phyloP scores from a whole-genome alignment of 2,329 filamentous ascomycete genomes.

The Monilinia laxa region DNA sequence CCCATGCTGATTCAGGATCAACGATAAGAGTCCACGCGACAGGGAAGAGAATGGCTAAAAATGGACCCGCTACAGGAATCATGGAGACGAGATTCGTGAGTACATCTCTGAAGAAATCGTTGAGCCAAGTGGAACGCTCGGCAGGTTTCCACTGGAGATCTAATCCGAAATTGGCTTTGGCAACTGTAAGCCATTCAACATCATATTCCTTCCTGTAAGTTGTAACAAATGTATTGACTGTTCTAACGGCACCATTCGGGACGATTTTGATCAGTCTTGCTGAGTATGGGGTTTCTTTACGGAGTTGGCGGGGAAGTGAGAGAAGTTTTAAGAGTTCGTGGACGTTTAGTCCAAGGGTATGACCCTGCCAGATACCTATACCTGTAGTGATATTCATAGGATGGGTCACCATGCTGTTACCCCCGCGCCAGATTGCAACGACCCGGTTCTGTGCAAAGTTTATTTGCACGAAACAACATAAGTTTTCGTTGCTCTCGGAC shows the following conservation, averaged over 20 bases:
- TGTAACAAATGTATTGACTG: background rate
- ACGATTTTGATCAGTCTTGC: slow-evolving; percentile 6
- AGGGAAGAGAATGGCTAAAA: slow-evolving; percentile 1
- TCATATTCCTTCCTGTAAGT: background rate
- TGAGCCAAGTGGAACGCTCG: background rate
- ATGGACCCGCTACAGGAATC: slow-evolving; percentile 4
- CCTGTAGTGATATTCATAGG: background rate
- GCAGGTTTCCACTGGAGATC: slow-evolving; percentile 5
- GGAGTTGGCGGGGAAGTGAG: slow-evolving; percentile 2
- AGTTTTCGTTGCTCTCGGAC: background rate
- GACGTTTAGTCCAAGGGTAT: slow-evolving; percentile 1
- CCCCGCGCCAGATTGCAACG: background rate
- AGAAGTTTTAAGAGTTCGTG: background rate
- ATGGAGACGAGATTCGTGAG: background rate
- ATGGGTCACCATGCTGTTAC: background rate
- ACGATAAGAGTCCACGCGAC: background rate
- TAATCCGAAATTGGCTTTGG: background rate
- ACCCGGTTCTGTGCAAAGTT: slow-evolving; percentile 8
- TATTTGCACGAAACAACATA: slow-evolving; percentile 1
- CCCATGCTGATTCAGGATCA: background rate
- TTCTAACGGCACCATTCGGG: background rate
- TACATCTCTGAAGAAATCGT: slow-evolving; percentile 5
- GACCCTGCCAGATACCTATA: background rate
- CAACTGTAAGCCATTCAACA: background rate
- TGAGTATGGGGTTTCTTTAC: slow-evolving; percentile 6